These are phyloP conservation scores for Moniliophthora roreri DNA, from an alignment of 1,284 basidiomycete species.

Conservation along the genomic window DNA sequence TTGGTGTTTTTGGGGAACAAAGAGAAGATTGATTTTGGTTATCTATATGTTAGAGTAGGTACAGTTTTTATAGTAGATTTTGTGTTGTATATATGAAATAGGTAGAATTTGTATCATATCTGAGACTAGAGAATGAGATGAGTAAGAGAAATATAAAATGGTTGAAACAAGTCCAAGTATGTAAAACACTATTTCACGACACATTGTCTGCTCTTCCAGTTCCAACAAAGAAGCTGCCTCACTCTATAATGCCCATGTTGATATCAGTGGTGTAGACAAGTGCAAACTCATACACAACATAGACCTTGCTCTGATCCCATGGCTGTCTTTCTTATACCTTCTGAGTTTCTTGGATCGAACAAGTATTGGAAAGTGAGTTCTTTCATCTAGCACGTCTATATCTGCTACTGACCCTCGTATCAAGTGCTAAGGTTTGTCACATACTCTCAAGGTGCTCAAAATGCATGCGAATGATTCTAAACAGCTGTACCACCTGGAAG, in stretches of 20 bases:
- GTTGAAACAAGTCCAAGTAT: no score
- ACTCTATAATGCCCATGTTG: slow-evolving; percentile 51
- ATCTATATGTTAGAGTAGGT: no score
- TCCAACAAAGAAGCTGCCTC: slow-evolving; percentile 9
- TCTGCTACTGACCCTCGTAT: slow-evolving; percentile 2
- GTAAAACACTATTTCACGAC: no score
- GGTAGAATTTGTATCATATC: no score
- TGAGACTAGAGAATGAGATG: no score
- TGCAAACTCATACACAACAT: slow-evolving; percentile 64
- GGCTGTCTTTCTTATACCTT: slow-evolving; percentile 73
- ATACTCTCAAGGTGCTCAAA: neutral
- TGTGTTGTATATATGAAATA: no score
- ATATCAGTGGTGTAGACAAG: slow-evolving; percentile 59
- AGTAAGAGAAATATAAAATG: no score
- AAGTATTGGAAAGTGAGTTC: slow-evolving; percentile 73
- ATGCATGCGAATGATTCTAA: neutral
- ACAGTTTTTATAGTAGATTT: no score
- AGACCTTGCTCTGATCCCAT: slow-evolving; percentile 63
- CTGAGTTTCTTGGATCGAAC: slow-evolving; percentile 77
- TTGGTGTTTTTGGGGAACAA: no score
- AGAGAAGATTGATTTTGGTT: no score
- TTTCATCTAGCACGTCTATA: slow-evolving; percentile 2
- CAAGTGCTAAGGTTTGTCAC: slow-evolving; percentile 52
- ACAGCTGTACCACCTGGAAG: slow-evolving; percentile 58
- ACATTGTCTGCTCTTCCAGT: neutral